These are phyloP conservation scores for Phlebopus sp. DNA, from an alignment of 1,284 basidiomycete genomes.

Conservation along the genomic window DNA sequence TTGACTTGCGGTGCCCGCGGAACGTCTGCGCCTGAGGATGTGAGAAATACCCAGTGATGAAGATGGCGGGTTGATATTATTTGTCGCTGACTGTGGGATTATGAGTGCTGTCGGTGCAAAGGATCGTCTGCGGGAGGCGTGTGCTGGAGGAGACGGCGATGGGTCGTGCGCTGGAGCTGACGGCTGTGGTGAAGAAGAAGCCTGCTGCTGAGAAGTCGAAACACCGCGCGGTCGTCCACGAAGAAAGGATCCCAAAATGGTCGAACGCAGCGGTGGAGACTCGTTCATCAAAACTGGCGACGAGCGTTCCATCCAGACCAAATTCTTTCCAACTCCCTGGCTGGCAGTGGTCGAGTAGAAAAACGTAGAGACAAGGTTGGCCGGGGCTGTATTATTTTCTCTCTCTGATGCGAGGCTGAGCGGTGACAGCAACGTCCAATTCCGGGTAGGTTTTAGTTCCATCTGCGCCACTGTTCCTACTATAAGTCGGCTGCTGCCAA, in stretches of 20 bases:
- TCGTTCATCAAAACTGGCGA: constrained; percentile 14
- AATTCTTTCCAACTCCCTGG: not conserved
- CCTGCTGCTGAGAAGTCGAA: constrained; percentile 20
- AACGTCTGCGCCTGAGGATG: constrained; percentile 51
- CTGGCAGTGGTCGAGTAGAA: not conserved
- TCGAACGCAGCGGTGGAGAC: constrained; percentile 26
- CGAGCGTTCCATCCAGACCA: constrained; percentile 10
- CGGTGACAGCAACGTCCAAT: constrained; percentile 1
- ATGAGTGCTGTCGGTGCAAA: constrained; percentile 23
- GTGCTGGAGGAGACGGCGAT: constrained; percentile 19
- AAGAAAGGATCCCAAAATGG: constrained; percentile 35
- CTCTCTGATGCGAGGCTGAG: constrained; percentile 7
- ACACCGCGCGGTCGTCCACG: constrained; percentile 31
- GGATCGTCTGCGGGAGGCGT: constrained; percentile 24
- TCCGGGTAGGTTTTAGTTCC: not conserved
- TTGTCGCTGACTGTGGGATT: constrained; percentile 21
- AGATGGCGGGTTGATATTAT: constrained; percentile 20
- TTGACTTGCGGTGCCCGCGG: constrained; percentile 36
- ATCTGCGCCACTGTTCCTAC: not conserved
- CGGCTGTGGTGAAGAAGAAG: constrained; percentile 9
- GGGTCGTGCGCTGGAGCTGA: not conserved
- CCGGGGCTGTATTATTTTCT: constrained; percentile 1
- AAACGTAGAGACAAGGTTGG: not conserved
- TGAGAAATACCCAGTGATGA: constrained; percentile 39
- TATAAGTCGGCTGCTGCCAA: not conserved